A percentile compares a stretch with the other conserved stretches of the same genome.
Evolutionary conservation across 106 monocot species (phyloP).

Genomic region (Xerophyta viscosa): DNA sequence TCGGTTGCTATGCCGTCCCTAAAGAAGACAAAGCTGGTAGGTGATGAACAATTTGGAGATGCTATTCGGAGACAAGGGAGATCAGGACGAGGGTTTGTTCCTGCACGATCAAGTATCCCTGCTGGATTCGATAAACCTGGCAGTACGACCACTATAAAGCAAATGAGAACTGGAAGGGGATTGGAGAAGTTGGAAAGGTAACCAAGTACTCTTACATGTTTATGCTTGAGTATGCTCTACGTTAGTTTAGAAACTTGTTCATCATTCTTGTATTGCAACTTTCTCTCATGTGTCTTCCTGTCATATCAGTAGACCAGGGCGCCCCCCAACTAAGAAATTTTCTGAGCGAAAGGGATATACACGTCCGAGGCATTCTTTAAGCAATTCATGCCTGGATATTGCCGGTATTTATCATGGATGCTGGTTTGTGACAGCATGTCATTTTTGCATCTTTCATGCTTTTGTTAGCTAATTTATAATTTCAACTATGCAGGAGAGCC

Average conservation of each 20-base stretch:
- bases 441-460: neutral
- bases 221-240: too few relatives aligned
- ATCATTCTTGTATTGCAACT: neutral
- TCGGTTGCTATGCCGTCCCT: slow-evolving; percentile 15
- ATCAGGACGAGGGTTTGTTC: slow-evolving; percentile 18
- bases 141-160: slow-evolving; percentile 29
- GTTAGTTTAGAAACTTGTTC: neutral
- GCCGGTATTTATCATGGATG: slow-evolving; percentile 23
- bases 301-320: slow-evolving; percentile 40
- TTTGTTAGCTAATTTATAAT: neutral
- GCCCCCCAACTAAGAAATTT: slow-evolving; percentile 39
- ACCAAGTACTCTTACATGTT: too few relatives aligned
- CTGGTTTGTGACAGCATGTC: neutral
- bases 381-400: slow-evolving; percentile 20
- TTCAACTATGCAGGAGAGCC: slow-evolving; percentile 31
- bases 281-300: neutral
- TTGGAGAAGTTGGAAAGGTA: slow-evolving; percentile 46
- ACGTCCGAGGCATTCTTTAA: slow-evolving; percentile 31
- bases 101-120: slow-evolving; percentile 21
- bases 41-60: slow-evolving; percentile 44
- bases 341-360: slow-evolving; percentile 46
- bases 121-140: slow-evolving; percentile 33
- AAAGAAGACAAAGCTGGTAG: slow-evolving; percentile 41
- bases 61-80: slow-evolving; percentile 30
- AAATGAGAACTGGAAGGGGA: slow-evolving; percentile 29